phyloP scores from a whole-genome alignment of 345 rosid species.

The Linum usitatissimum region DNA sequence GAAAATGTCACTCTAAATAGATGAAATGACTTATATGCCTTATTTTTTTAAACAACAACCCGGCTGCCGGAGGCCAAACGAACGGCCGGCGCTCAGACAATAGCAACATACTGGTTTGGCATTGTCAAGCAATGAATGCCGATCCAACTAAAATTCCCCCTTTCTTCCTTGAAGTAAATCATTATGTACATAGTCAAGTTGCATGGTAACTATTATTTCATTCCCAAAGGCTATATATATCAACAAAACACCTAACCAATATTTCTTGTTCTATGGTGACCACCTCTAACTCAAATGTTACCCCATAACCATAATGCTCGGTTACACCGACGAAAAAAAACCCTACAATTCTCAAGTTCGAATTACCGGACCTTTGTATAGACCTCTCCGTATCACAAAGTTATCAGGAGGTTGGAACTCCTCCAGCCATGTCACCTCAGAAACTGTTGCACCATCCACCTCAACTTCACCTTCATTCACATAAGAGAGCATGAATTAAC shows the following conservation, averaged over 20 bases:
- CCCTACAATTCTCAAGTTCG: not conserved
- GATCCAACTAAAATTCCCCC: no score
- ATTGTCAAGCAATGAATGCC: no score
- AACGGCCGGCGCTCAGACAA: no score
- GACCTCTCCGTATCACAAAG: slow-evolving; percentile 4
- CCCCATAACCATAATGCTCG: no score
- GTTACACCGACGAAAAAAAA: not conserved
- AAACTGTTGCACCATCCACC: not conserved
- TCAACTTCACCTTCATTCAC: slow-evolving; percentile 3
- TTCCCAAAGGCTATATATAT: not conserved
- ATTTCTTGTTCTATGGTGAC: not conserved
- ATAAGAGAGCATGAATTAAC: not conserved
- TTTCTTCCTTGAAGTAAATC: not conserved
- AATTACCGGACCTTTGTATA: slow-evolving; percentile 5
- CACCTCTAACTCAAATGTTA: not conserved
- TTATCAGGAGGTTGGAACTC: slow-evolving; percentile 9
- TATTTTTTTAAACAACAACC: no score
- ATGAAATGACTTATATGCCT: no score
- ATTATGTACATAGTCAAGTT: not conserved
- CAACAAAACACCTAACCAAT: not conserved
- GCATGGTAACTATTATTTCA: not conserved
- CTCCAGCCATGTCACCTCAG: slow-evolving; percentile 8
- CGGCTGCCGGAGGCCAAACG: no score
- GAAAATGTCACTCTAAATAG: no score
- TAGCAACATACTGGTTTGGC: no score